These are phyloP conservation scores for Crucibulum laeve DNA, from an alignment of 768 basidiomycete species.

Conservation along the genomic window DNA sequence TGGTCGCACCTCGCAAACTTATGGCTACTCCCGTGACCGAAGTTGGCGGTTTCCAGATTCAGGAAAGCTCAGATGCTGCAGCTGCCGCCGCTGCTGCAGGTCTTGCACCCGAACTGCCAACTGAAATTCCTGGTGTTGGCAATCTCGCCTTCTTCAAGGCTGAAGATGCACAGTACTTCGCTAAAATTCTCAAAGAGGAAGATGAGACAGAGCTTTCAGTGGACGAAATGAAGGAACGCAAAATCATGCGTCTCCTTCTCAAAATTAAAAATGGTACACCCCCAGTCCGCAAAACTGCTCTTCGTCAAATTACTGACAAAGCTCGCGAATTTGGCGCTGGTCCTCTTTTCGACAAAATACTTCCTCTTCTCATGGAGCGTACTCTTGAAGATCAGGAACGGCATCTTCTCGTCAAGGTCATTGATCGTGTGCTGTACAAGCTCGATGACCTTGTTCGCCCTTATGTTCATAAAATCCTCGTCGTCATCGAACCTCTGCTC, in stretches of 20 bases:
- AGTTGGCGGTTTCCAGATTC: conserved; percentile 91
- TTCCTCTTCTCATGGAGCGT: conserved; percentile 96
- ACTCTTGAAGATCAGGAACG: conserved; percentile 98
- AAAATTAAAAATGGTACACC: conserved; percentile 99
- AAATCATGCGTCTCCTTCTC: conserved; percentile 95
- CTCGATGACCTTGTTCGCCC: conserved; percentile 98
- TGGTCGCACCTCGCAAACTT: conserved; percentile 58
- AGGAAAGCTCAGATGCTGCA: conserved; percentile 90
- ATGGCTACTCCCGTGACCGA: conserved; percentile 52
- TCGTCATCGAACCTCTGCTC: conserved; percentile 97
- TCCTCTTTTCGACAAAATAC: conserved; percentile 97
- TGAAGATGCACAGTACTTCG: conserved; percentile 97
- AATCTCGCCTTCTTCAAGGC: conserved; percentile 97
- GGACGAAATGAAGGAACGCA: conserved; percentile 99
- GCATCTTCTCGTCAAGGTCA: conserved; percentile 97
- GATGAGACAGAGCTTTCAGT: conserved; percentile 90
- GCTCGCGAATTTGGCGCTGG: conserved; percentile 98
- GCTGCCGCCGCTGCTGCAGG: conserved; percentile 88
- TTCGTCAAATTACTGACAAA: conserved; percentile 98
- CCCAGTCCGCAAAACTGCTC: conserved; percentile 94
- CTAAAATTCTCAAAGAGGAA: conserved; percentile 92
- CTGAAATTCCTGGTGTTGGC: conserved; percentile 97
- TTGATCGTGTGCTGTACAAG: conserved; percentile 97
- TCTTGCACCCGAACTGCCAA: conserved; percentile 88
- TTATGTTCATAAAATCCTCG: conserved; percentile 98